Evolutionary conservation across 2,329 filamentous ascomycete species (phyloP).

Genomic region (Xylaria sp.): DNA sequence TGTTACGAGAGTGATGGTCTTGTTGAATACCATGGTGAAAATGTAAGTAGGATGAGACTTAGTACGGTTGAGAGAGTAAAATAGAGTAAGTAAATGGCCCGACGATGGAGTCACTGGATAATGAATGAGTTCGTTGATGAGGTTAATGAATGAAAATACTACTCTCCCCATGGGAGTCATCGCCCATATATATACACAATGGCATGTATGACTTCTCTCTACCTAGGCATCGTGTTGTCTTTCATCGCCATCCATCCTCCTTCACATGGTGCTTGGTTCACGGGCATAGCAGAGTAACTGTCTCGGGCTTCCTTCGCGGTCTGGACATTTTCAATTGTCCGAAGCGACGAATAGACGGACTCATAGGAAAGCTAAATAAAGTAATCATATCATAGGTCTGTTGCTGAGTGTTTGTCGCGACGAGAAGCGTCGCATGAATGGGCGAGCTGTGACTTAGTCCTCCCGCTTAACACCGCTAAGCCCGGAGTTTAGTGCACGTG

Average conservation of each 20-base stretch:
- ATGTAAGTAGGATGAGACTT: neutral
- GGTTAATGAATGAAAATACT: too few relatives aligned
- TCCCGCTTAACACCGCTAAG: neutral
- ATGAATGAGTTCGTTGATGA: too few relatives aligned
- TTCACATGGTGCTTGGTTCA: neutral
- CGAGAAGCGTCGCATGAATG: too few relatives aligned
- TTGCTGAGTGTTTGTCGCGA: too few relatives aligned
- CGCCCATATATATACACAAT: too few relatives aligned
- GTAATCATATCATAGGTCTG: too few relatives aligned
- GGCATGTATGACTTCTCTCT: too few relatives aligned
- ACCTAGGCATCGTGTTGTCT: neutral
- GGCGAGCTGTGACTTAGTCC: neutral
- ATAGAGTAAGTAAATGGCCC: too few relatives aligned
- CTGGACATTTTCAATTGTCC: slow-evolving; percentile 15
- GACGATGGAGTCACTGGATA: too few relatives aligned
- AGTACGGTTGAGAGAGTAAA: too few relatives aligned
- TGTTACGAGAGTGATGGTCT: slow-evolving; percentile 42
- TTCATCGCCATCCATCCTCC: neutral
- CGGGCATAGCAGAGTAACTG: neutral
- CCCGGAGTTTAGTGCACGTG: neutral
- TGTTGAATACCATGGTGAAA: slow-evolving; percentile 25
- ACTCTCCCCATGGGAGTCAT: too few relatives aligned
- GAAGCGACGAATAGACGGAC: neutral
- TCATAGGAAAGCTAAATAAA: neutral
- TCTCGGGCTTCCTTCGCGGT: neutral